Evolutionary conservation across 2,329 filamentous ascomycete genomes (phyloP).

Genomic region (Ceratocystis ficicola): DNA sequence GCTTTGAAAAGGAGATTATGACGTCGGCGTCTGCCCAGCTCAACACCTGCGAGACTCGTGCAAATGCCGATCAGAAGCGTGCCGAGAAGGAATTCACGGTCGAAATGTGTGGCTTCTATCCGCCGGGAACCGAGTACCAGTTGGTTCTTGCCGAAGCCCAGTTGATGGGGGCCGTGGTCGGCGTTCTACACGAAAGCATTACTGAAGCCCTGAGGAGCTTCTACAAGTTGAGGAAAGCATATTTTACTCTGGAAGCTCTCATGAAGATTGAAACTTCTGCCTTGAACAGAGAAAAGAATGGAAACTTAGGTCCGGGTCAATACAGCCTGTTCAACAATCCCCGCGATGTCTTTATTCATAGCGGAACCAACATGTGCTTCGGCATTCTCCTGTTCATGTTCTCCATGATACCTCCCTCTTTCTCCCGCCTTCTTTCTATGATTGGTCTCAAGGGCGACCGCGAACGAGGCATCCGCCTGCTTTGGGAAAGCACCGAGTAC

Average conservation of each 20-base stretch:
- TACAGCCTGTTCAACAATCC: slow-evolving; percentile 39
- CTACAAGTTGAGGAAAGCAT: slow-evolving; percentile 84
- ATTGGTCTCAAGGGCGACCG: slow-evolving; percentile 87
- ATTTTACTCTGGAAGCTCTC: slow-evolving; percentile 66
- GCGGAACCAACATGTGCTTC: slow-evolving; percentile 78
- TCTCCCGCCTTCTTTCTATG: slow-evolving; percentile 73
- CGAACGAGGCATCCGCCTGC: slow-evolving; percentile 65
- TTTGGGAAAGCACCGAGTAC: slow-evolving; percentile 82
- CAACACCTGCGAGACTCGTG: slow-evolving; percentile 60
- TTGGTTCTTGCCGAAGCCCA: slow-evolving; percentile 75
- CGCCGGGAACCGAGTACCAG: slow-evolving; percentile 74
- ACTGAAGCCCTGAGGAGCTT: slow-evolving; percentile 86
- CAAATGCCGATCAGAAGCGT: slow-evolving; percentile 63
- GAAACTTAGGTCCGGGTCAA: neutral
- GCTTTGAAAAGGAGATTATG: slow-evolving; percentile 88
- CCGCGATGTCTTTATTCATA: slow-evolving; percentile 79
- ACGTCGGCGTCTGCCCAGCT: slow-evolving; percentile 63
- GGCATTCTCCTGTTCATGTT: slow-evolving; percentile 75
- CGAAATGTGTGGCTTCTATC: slow-evolving; percentile 46
- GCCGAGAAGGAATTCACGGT: slow-evolving; percentile 50
- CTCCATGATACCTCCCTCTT: slow-evolving; percentile 85
- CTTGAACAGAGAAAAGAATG: slow-evolving; percentile 24
- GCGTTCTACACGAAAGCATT: slow-evolving; percentile 80
- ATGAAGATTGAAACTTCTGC: slow-evolving; percentile 56
- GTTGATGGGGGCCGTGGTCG: slow-evolving; percentile 78